These are phyloP conservation scores for Fragilariopsis cylindrus DNA, from an alignment of 108 stramenopile species.

Conservation along the genomic window DNA sequence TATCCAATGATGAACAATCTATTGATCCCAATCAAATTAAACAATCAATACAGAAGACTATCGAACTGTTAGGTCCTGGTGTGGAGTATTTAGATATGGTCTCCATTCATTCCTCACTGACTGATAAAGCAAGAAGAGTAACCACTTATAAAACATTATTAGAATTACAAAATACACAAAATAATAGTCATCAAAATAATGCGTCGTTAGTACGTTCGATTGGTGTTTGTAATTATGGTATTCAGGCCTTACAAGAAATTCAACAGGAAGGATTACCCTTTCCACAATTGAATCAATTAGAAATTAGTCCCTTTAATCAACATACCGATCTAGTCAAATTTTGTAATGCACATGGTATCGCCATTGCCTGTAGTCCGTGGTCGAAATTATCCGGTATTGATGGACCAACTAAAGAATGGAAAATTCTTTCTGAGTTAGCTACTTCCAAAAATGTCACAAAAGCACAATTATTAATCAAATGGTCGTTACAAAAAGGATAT, in stretches of 20 bases:
- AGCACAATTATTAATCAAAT: slow-evolving; percentile 75
- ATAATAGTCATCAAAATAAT: slow-evolving; percentile 25
- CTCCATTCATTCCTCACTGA: slow-evolving; percentile 71
- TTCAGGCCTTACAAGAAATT: slow-evolving; percentile 61
- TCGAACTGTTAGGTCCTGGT: slow-evolving; percentile 10
- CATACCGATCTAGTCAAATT: slow-evolving; percentile 59
- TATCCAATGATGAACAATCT: slow-evolving; percentile 74
- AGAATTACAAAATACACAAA: slow-evolving; percentile 52
- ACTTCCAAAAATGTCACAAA: slow-evolving; percentile 69
- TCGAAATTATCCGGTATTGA: slow-evolving; percentile 61
- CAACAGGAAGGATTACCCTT: slow-evolving; percentile 37
- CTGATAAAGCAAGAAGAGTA: slow-evolving; percentile 45
- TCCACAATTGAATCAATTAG: slow-evolving; percentile 70
- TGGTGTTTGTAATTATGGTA: slow-evolving; percentile 79
- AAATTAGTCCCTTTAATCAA: slow-evolving; percentile 74
- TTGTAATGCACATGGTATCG: slow-evolving; percentile 44
- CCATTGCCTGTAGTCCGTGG: slow-evolving; percentile 68
- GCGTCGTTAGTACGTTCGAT: slow-evolving; percentile 38
- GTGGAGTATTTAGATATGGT: slow-evolving; percentile 67
- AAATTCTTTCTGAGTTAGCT: slow-evolving; percentile 51
- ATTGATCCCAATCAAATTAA: slow-evolving; percentile 37
- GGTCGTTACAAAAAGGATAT: slow-evolving; percentile 78
- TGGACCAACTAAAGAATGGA: slow-evolving; percentile 65
- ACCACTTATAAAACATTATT: slow-evolving; percentile 57
- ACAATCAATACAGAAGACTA: slow-evolving; percentile 33